These are phyloP conservation scores for Barbatosphaeria neglecta DNA, from an alignment of 495 filamentous ascomycete species.

Conservation along the genomic window DNA sequence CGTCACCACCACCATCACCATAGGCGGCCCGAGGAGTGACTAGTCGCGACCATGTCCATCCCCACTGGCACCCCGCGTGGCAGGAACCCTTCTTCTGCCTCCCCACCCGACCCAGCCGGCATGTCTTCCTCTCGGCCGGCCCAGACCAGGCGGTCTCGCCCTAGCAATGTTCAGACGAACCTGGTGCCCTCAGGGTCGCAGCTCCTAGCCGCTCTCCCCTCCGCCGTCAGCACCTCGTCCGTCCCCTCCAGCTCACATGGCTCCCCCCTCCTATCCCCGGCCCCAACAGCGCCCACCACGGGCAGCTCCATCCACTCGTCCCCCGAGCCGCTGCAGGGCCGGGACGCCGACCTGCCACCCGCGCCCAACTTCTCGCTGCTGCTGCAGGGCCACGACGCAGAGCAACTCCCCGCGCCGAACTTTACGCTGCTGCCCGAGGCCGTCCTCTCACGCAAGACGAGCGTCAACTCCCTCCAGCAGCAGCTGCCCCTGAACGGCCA, in stretches of 20 bases:
- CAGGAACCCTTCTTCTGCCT: conserved; percentile 1
- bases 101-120: conserved; percentile 11
- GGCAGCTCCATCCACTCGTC: conserved; percentile 30
- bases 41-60: conserved; percentile 13
- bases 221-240: conserved; percentile 31
- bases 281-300: conserved; percentile 23
- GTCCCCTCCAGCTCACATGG: conserved; percentile 27
- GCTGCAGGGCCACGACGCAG: conserved; percentile 16
- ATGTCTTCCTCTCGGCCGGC: conserved; percentile 25
- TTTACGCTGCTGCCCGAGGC: conserved; percentile 35
- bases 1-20: not conserved
- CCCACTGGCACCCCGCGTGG: conserved; percentile 2
- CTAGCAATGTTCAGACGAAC: conserved; percentile 27
- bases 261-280: conserved; percentile 30
- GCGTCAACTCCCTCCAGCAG: conserved; percentile 20
- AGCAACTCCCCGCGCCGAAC: conserved; percentile 14
- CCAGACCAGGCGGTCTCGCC: conserved; percentile 23
- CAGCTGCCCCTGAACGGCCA: conserved; percentile 4
- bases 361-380: conserved; percentile 12
- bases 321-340: conserved; percentile 21
- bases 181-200: conserved; percentile 19
- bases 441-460: conserved; percentile 26
- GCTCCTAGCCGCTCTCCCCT: conserved; percentile 20
- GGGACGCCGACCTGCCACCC: conserved; percentile 4
- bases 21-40: too few relatives aligned